Conservation (phyloP, 2,329 filamentous ascomycete species). For the Neonectria magnoliae region DNA sequence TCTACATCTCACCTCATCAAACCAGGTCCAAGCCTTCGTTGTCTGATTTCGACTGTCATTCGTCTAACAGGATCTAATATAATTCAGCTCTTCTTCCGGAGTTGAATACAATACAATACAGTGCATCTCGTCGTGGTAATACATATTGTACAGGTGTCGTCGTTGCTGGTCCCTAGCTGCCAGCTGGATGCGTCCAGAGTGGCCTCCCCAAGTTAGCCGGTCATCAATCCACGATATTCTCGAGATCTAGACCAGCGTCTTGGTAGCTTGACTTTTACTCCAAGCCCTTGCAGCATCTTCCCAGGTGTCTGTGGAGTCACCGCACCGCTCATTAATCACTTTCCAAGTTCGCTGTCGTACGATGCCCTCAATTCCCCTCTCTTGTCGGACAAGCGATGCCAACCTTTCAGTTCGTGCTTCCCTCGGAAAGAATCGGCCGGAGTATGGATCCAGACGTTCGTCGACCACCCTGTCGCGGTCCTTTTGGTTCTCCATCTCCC, state of each 20-base stretch:
- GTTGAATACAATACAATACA: constrained; percentile 31
- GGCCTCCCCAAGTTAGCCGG: background rate
- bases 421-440: constrained; percentile 79
- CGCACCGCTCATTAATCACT: constrained; percentile 80
- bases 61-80: background rate
- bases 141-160: constrained; percentile 26
- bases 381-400: constrained; percentile 77
- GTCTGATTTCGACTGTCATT: background rate
- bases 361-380: constrained; percentile 80
- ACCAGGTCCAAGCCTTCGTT: background rate
- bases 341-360: constrained; percentile 85
- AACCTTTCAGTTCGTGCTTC: constrained; percentile 85
- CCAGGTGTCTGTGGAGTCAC: constrained; percentile 66
- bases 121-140: constrained; percentile 20
- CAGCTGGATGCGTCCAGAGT: background rate
- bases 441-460: constrained; percentile 93
- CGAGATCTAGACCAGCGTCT: constrained; percentile 15
- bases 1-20: background rate
- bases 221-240: background rate
- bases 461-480: constrained; percentile 81
- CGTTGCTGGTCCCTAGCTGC: background rate
- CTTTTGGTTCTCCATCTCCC: constrained; percentile 75
- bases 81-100: constrained; percentile 16
- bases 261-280: constrained; percentile 53
- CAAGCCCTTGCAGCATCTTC: constrained; percentile 73